Base-by-base conservation (phyloP, 108 stramenopile species). In the Skeletonema costatum region DNA sequence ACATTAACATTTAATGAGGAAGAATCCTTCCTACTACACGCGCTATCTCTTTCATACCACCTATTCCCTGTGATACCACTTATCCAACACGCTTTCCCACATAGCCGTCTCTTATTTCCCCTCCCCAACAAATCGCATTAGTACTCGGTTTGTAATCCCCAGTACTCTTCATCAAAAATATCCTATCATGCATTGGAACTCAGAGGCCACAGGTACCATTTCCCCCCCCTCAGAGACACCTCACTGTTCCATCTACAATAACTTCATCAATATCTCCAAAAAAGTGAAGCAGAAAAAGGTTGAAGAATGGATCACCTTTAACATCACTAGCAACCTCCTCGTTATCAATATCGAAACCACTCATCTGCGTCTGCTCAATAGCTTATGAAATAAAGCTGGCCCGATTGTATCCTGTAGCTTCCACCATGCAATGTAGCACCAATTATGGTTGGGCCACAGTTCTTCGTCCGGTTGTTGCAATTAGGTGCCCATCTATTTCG, bases 281-380 rank as follows among this genome's bases (percentile, higher is more conserved):
- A 68, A 79, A 81, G 78, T 83, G 81, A 48, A 78, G 35, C 19
- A 83, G 71, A 4, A 86, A 64, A 72, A 78, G 81, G 0, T 39
- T 39, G 25, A 50, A 74, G n/a, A 86, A 74, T 30, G 71, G 68
- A 62, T 83, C 71, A 59, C 35, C 44, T 2, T 65, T 80, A 14
- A 53, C 48, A 41, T 79, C 73, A 8, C 33, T 39, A 3, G 42
- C 32, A 25, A 83, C 58, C 29, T 79, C 81, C 16, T 60, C 71
- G 4, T 59, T 64, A 11, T 32, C 42, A 38, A 77, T 60, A 38
- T 86, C 85, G n/a, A 51, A 71, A 86, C 53, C 82, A 86, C 3
- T 71, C 73, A 74, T 86, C 86, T n/a, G 44, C 44, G 56, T 84
- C 63, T 86, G 86, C n/a, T 86, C 64, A 35, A 70, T 3, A n/a